Evolutionary conservation across 1,284 basidiomycete genomes (phyloP).

Genomic region (Porodaedalea pini): DNA sequence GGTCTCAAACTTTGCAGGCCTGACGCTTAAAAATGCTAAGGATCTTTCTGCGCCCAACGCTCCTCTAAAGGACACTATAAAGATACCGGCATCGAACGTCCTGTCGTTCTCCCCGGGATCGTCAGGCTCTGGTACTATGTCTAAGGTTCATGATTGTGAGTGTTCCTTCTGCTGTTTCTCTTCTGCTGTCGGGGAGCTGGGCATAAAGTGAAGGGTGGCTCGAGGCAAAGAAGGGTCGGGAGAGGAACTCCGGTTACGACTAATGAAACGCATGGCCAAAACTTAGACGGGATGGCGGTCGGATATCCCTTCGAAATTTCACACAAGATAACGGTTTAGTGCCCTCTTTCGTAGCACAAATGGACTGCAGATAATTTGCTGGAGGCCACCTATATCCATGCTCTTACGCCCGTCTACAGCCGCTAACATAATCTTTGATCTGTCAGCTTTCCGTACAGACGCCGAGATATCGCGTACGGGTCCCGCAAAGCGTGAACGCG

Average conservation of each 20-base stretch:
- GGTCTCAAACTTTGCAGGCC: conserved; percentile 34
- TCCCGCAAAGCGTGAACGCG: conserved; percentile 62
- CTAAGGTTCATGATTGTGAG: conserved; percentile 57
- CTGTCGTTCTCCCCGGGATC: conserved; percentile 70
- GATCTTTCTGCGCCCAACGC: conserved; percentile 60
- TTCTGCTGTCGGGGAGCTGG: conserved; percentile 7
- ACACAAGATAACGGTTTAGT: too few relatives aligned
- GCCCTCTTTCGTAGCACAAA: too few relatives aligned
- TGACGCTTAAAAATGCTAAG: conserved; percentile 72
- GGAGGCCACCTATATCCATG: too few relatives aligned
- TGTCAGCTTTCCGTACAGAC: conserved; percentile 82
- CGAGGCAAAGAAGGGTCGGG: too few relatives aligned
- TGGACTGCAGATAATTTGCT: too few relatives aligned
- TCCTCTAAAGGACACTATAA: conserved; percentile 63
- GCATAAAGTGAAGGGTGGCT: conserved; percentile 9
- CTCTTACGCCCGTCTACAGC: background rate
- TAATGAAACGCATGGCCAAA: too few relatives aligned
- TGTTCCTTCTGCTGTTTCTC: background rate
- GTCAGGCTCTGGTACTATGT: conserved; percentile 54
- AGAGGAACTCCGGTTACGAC: too few relatives aligned
- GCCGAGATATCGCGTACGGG: conserved; percentile 74
- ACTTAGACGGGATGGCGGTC: too few relatives aligned
- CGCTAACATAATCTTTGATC: background rate
- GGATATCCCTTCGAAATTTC: too few relatives aligned
- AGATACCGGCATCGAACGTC: conserved; percentile 68